Evolutionary conservation across 1,284 basidiomycete genomes (phyloP).

Genomic region (Ustilago bromivora): DNA sequence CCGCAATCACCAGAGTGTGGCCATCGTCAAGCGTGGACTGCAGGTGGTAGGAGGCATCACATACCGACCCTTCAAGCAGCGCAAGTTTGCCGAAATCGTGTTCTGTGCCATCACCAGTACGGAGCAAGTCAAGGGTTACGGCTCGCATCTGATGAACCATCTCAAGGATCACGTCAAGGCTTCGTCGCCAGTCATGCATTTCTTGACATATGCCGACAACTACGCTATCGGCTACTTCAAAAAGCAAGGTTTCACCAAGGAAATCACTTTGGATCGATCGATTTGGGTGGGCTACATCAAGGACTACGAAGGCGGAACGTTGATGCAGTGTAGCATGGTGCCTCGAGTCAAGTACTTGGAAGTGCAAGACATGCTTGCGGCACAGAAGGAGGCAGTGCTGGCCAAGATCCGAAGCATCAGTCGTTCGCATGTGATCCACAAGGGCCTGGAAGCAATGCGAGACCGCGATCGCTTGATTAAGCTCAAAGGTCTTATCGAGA

Average conservation of each 20-base stretch:
- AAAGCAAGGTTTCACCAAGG: slow-evolving; percentile 94
- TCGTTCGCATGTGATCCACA: slow-evolving; percentile 85
- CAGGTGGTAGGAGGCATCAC: slow-evolving; percentile 99
- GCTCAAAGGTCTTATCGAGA: slow-evolving; percentile 50
- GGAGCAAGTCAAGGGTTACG: slow-evolving; percentile 98
- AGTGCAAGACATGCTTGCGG: slow-evolving; percentile 81
- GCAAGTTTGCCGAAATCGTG: slow-evolving; percentile 97
- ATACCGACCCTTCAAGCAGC: slow-evolving; percentile 93
- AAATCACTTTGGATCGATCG: slow-evolving; percentile 88
- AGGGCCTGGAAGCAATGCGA: slow-evolving; percentile 84
- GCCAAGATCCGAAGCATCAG: slow-evolving; percentile 89
- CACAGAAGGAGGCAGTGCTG: slow-evolving; percentile 81
- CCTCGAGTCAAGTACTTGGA: slow-evolving; percentile 89
- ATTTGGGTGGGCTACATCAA: slow-evolving; percentile 99
- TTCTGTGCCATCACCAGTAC: slow-evolving; percentile 97
- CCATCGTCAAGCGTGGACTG: slow-evolving; percentile 93
- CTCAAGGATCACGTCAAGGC: slow-evolving; percentile 91
- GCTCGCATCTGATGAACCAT: slow-evolving; percentile 98
- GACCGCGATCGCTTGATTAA: slow-evolving; percentile 70
- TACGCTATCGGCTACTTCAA: slow-evolving; percentile 99
- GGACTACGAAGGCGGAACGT: slow-evolving; percentile 99
- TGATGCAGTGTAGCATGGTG: slow-evolving; percentile 97
- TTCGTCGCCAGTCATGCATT: slow-evolving; percentile 88
- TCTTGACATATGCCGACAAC: slow-evolving; percentile 98
- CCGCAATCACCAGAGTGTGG: slow-evolving; percentile 87